phyloP scores from a whole-genome alignment of 176 grass and related monocot genomes.

The Cenchrus purpureus region DNA sequence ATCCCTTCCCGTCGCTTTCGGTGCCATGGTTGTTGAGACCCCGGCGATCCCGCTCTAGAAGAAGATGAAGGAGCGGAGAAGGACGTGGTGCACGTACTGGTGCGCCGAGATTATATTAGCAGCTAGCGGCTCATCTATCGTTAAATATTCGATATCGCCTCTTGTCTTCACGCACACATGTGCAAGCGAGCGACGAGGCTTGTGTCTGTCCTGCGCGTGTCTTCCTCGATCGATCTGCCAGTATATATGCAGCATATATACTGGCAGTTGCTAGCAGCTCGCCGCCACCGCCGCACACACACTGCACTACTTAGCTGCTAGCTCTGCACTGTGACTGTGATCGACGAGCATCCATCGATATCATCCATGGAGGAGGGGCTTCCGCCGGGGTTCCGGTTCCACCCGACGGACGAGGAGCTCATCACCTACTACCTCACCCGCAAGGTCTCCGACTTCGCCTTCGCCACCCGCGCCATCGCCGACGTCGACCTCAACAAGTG shows the following conservation, averaged over 20 bases:
- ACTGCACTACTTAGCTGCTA: too few species aligned
- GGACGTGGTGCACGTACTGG: background rate
- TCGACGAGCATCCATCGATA: too few species aligned
- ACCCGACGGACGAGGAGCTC: constrained; percentile 66
- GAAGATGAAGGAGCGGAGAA: background rate
- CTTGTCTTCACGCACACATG: constrained; percentile 46
- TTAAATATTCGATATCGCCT: background rate
- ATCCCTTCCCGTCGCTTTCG: constrained; percentile 29
- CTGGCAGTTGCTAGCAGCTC: background rate
- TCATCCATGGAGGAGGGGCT: constrained; percentile 52
- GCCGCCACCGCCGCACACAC: background rate
- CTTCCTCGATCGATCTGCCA: background rate
- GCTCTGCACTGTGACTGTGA: too few species aligned
- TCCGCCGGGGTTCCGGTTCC: constrained; percentile 61
- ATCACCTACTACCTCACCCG: constrained; percentile 52
- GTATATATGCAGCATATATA: constrained; percentile 19
- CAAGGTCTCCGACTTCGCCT: constrained; percentile 62
- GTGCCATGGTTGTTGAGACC: constrained; percentile 56
- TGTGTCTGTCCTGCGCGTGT: background rate
- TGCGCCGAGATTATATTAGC: background rate
- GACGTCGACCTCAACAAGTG: constrained; percentile 91
- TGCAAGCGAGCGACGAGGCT: background rate
- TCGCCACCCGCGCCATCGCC: constrained; percentile 55
- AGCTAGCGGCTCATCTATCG: background rate
- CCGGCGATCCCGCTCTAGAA: constrained; percentile 49